Percentiles rank a stretch among this genome's conserved stretches.
phyloP scores from a whole-genome alignment of 345 rosid species.

The Ceriops tagal region DNA sequence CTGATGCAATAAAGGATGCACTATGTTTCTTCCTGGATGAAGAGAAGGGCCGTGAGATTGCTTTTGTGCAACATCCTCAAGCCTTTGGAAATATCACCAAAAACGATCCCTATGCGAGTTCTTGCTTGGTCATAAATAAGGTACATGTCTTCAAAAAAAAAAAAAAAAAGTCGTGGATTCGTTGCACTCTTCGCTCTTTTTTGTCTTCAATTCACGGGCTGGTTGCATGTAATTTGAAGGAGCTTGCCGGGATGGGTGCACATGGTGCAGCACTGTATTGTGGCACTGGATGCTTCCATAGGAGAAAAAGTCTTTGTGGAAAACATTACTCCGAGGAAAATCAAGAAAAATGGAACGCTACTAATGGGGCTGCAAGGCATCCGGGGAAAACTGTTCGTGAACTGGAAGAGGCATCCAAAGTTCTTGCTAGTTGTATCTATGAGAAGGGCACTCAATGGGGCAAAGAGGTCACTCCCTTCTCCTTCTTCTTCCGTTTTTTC shows the following conservation, averaged over 20 bases:
- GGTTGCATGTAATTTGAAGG: slow-evolving; percentile 7
- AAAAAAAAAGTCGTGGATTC: background rate
- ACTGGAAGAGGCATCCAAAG: slow-evolving; percentile 34
- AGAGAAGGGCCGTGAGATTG: slow-evolving; percentile 36
- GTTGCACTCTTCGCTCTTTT: background rate
- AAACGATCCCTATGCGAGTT: slow-evolving; percentile 33
- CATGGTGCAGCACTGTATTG: slow-evolving; percentile 25
- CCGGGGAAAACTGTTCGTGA: slow-evolving; percentile 9
- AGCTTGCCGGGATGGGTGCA: slow-evolving; percentile 29
- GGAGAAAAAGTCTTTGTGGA: slow-evolving; percentile 35
- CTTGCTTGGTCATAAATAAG: slow-evolving; percentile 9
- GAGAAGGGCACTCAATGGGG: slow-evolving; percentile 48
- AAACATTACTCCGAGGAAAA: slow-evolving; percentile 16
- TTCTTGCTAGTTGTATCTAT: slow-evolving; percentile 30
- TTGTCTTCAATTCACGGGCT: background rate
- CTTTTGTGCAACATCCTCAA: slow-evolving; percentile 42
- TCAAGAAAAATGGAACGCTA: background rate
- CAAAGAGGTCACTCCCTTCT: slow-evolving; percentile 33
- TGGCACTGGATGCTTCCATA: slow-evolving; percentile 42
- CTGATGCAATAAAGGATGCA: slow-evolving; percentile 53
- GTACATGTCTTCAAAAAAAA: slow-evolving; percentile 8
- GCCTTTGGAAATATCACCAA: slow-evolving; percentile 27
- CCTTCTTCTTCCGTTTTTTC: background rate
- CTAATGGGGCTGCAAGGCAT: background rate
- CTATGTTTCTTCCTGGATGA: slow-evolving; percentile 63